These are phyloP conservation scores for Leccinellum albellum DNA, from an alignment of 768 basidiomycete species.

Conservation along the genomic window DNA sequence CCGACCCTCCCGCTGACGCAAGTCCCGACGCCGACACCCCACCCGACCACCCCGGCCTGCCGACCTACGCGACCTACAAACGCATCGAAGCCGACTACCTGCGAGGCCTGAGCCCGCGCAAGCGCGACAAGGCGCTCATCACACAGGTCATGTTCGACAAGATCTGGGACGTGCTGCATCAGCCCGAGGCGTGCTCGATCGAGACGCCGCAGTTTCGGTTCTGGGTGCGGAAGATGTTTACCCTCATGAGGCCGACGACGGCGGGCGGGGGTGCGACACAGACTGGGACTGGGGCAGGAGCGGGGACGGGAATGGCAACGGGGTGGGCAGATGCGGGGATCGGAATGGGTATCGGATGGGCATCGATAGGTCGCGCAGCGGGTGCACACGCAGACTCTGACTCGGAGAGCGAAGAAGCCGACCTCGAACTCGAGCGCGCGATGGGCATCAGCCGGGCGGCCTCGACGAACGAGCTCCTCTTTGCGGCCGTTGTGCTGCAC, in stretches of 20 bases:
- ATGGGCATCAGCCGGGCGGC: conserved; percentile 16
- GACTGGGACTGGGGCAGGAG: conserved; percentile 13
- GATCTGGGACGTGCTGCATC: conserved; percentile 64
- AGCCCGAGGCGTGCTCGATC: conserved; percentile 43
- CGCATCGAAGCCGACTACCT: conserved; percentile 58
- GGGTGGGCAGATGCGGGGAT: neutral
- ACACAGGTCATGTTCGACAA: conserved; percentile 66
- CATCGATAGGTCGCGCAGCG: neutral
- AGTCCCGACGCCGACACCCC: neutral
- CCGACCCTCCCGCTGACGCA: neutral
- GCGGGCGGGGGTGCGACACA: conserved; percentile 8
- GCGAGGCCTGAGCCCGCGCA: conserved; percentile 50
- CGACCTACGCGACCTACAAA: conserved; percentile 58
- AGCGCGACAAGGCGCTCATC: conserved; percentile 69
- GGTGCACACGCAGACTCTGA: neutral
- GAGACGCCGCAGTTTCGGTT: conserved; percentile 70
- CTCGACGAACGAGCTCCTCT: conserved; percentile 5
- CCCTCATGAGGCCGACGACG: conserved; percentile 34
- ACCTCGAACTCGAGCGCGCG: conserved; percentile 14
- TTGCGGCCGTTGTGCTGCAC: conserved; percentile 55
- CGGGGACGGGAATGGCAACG: neutral
- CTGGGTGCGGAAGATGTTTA: conserved; percentile 84
- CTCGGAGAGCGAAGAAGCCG: conserved; percentile 3
- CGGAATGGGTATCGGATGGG: neutral
- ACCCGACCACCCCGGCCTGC: conserved; percentile 46